These are phyloP conservation scores for Botrytis deweyae DNA, from an alignment of 2,329 filamentous ascomycete genomes.

Conservation along the genomic window DNA sequence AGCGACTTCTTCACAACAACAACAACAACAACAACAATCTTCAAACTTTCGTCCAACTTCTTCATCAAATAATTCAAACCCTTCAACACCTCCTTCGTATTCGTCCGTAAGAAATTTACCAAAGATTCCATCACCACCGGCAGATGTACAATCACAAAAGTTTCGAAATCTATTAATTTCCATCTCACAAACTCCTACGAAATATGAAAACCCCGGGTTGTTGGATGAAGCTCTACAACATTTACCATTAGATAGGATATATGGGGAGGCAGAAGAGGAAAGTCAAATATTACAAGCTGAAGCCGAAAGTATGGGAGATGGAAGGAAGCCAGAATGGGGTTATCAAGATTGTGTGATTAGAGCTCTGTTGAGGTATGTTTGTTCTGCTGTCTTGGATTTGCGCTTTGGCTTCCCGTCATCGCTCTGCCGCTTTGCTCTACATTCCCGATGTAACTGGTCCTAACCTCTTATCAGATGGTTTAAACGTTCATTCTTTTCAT, in stretches of 20 bases:
- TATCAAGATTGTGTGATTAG: slow-evolving; percentile 96
- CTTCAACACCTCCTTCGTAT: slow-evolving; percentile 56
- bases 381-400: slow-evolving; percentile 20
- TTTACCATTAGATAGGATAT: slow-evolving; percentile 87
- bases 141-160: slow-evolving; percentile 68
- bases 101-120: slow-evolving; percentile 63
- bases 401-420: not conserved
- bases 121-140: slow-evolving; percentile 72
- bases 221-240: slow-evolving; percentile 86
- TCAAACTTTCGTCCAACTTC: slow-evolving; percentile 48
- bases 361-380: slow-evolving; percentile 72
- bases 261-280: slow-evolving; percentile 92
- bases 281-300: slow-evolving; percentile 82
- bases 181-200: slow-evolving; percentile 82
- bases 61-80: slow-evolving; percentile 43
- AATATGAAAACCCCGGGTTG: slow-evolving; percentile 94
- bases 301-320: slow-evolving; percentile 81
- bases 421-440: not conserved
- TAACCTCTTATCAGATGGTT: slow-evolving; percentile 72
- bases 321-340: slow-evolving; percentile 83
- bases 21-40: slow-evolving; percentile 28
- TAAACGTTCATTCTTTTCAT: slow-evolving; percentile 90
- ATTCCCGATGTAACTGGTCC: slow-evolving; percentile 14
- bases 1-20: slow-evolving; percentile 27
- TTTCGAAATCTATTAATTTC: slow-evolving; percentile 82